Conservation (phyloP, 331 rosid genomes). For the Pyrus hybrid region DNA sequence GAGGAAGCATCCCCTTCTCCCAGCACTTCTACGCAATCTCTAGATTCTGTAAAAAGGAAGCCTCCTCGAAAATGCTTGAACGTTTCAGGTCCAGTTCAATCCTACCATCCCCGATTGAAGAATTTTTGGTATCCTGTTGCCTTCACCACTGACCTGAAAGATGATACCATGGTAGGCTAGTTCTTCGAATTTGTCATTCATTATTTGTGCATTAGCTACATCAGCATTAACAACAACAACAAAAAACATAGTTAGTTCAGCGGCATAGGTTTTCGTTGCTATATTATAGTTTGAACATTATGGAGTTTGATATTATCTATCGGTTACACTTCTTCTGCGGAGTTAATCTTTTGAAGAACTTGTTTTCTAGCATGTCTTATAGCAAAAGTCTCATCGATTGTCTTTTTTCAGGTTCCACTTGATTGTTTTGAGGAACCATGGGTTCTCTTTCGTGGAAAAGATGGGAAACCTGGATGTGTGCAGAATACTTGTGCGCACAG, state of each 20-base stretch:
- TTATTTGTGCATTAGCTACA: background rate
- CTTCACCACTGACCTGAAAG: slow-evolving; percentile 66
- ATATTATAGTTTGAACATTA: background rate
- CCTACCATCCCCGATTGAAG: slow-evolving; percentile 81
- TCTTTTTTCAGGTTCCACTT: slow-evolving; percentile 69
- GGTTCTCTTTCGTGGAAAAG: slow-evolving; percentile 94
- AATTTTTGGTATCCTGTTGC: slow-evolving; percentile 98
- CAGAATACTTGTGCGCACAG: slow-evolving; percentile 98
- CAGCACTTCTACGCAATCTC: slow-evolving; percentile 42
- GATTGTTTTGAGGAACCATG: slow-evolving; percentile 92
- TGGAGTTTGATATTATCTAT: background rate
- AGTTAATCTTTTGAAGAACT: background rate
- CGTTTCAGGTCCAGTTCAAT: slow-evolving; percentile 85
- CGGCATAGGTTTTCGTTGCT: background rate
- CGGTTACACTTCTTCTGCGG: background rate
- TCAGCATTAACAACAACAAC: background rate
- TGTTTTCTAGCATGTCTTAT: slow-evolving; percentile 9
- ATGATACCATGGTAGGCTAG: slow-evolving; percentile 76
- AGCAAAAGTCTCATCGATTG: background rate
- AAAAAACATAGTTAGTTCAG: background rate
- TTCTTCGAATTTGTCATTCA: background rate
- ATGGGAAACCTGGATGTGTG: slow-evolving; percentile 89
- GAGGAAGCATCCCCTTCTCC: slow-evolving; percentile 49
- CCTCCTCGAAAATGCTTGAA: slow-evolving; percentile 50
- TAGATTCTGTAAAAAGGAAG: slow-evolving; percentile 24